Evolutionary conservation across 2,329 filamentous ascomycete species (phyloP), one percentile per base, ranked within the genome.

Genomic region (Lecanicillium sp.): DNA sequence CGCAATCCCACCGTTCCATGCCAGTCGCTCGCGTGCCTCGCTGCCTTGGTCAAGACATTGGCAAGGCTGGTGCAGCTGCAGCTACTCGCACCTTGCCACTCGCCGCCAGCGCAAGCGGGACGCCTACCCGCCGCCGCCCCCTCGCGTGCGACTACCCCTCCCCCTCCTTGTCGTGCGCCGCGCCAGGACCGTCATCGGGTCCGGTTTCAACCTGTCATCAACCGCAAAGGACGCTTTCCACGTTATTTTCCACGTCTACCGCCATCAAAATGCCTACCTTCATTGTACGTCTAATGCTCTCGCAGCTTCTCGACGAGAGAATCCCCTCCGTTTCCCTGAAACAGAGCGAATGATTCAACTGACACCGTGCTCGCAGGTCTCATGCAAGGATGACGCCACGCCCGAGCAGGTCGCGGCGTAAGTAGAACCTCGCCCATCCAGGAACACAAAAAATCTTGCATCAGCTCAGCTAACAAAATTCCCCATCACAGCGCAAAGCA

Each of bases 341-440:
- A 7, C 7, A 27, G 25, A 27, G 8, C 25, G 25, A 27, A 8
- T 6, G n/a, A 30, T 8, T 25, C 11, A 11, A 39, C 49, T 53
- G 25, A 56, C 45, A 34, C 13, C 12, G 15, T 38, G 6, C 7
- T 13, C 20, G 8, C 39, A 95, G 88, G 78, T 95, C 48, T 87
- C 87, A 41, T 77, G 86, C 63, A 90, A 92, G 64, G 68, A 79
- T 29, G 76, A 79, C 45, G 79, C 82, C 47, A 72, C 76, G 42
- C 56, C 68, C 34, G 77, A 79, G 22, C 69, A 94, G 56, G 70
- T 94, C 48, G 66, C 79, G 36, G 73, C 74, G 83, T 87, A 64
- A 50, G 74, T 50, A 36, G 17, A 25, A 28, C 47, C n/a, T 7
- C 11, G 22, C 22, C 29, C 27, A 36, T 22, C 5, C 22, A 27